Conservation (phyloP, 257 asterid genomes). For the Handroanthus guayacan region DNA sequence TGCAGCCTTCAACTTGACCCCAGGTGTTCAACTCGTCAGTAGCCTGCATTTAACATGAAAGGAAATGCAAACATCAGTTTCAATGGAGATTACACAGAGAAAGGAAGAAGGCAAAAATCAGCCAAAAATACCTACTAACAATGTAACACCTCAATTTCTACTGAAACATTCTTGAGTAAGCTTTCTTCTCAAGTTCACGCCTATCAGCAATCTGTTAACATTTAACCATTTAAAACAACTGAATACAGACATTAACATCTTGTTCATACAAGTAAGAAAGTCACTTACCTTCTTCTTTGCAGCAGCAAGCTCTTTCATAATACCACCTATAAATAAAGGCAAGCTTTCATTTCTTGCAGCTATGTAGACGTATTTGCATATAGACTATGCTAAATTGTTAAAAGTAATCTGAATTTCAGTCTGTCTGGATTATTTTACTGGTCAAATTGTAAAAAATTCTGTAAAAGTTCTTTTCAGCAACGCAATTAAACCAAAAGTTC, state of each 20-base stretch:
- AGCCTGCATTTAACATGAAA: conserved; percentile 39
- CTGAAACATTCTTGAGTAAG: conserved; percentile 71
- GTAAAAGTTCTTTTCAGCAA: background rate
- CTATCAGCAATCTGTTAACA: conserved; percentile 71
- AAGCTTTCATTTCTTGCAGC: conserved; percentile 22
- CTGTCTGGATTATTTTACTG: background rate
- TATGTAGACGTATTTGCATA: conserved; percentile 17
- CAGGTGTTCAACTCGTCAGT: conserved; percentile 16
- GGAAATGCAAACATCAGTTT: conserved; percentile 23
- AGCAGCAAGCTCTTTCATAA: conserved; percentile 72
- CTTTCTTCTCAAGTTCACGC: conserved; percentile 61
- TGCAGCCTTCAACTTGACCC: conserved; percentile 3
- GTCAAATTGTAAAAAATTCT: background rate
- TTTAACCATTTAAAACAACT: conserved; percentile 28
- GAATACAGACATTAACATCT: conserved; percentile 16
- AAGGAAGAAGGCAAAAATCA: conserved; percentile 10
- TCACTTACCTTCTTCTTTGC: conserved; percentile 73
- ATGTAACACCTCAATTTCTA: conserved; percentile 36
- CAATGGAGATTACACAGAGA: conserved; percentile 10
- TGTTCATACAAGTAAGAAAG: conserved; percentile 30
- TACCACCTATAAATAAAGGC: conserved; percentile 54
- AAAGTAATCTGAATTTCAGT: conserved; percentile 7
- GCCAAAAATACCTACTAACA: conserved; percentile 39
- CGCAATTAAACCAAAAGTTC: conserved; percentile 12
- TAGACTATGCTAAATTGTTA: background rate